phyloP scores from a whole-genome alignment of 2,329 filamentous ascomycete species.

The Coleophoma eucalyptorum region DNA sequence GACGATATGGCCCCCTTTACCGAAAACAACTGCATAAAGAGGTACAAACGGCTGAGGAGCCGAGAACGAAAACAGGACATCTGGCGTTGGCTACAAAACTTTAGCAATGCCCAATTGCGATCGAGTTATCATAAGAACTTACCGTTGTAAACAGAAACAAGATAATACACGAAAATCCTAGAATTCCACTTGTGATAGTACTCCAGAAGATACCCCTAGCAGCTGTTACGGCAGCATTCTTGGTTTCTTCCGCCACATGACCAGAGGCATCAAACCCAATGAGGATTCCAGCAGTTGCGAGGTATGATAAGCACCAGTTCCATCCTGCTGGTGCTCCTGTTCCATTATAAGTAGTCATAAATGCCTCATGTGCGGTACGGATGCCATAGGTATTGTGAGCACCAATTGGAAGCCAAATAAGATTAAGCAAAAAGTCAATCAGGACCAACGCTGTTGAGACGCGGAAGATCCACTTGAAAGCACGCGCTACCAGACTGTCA shows the following conservation, averaged over 20 bases:
- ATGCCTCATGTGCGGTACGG: conserved; percentile 53
- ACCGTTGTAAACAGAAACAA: conserved; percentile 56
- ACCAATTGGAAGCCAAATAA: conserved; percentile 58
- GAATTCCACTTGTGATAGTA: conserved; percentile 50
- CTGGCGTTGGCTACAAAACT: conserved; percentile 40
- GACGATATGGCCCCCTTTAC: conserved; percentile 52
- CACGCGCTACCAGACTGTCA: conserved; percentile 19
- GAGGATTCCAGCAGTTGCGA: conserved; percentile 55
- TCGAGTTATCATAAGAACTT: conserved; percentile 14
- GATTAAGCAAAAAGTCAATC: conserved; percentile 54
- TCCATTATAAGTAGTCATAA: conserved; percentile 57
- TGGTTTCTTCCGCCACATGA: conserved; percentile 58
- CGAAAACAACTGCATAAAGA: conserved; percentile 52
- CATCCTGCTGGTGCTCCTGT: conserved; percentile 51
- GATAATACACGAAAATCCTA: conserved; percentile 51
- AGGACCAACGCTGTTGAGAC: conserved; percentile 43
- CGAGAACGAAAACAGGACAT: conserved; percentile 47
- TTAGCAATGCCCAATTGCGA: conserved; percentile 1
- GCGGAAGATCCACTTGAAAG: conserved; percentile 38
- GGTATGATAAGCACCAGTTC: conserved; percentile 61
- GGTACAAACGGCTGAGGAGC: conserved; percentile 56
- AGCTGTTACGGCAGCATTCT: conserved; percentile 51
- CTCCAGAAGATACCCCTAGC: conserved; percentile 59
- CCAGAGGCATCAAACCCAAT: conserved; percentile 60
- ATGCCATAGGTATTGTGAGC: conserved; percentile 52